These are phyloP conservation scores for Eimeria nieschulzi DNA, from an alignment of 169 alveolate species.

Conservation along the genomic window DNA sequence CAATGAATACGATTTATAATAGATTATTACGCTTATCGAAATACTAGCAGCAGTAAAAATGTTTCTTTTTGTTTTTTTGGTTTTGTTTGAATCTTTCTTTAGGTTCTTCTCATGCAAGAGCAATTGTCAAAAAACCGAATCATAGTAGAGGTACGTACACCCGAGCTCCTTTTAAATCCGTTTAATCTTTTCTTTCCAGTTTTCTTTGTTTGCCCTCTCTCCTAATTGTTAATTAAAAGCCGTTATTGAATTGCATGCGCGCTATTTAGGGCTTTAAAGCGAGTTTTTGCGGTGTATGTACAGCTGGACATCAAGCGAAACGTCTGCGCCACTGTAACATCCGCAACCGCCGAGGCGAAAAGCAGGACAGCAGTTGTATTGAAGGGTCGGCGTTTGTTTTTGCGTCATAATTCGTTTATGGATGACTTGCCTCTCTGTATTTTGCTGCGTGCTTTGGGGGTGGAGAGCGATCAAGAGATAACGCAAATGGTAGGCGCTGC, in stretches of 20 bases:
- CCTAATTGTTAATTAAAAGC: background rate
- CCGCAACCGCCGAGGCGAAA: slow-evolving; percentile 98
- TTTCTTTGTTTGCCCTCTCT: background rate
- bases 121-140: slow-evolving; percentile 97
- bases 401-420: slow-evolving; percentile 94
- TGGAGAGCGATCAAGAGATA: slow-evolving; percentile 98
- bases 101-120: slow-evolving; percentile 99
- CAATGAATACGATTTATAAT: background rate
- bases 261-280: background rate
- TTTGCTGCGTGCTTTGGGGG: slow-evolving; percentile 98
- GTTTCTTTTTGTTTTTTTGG: background rate
- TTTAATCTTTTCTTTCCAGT: background rate
- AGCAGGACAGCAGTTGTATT: slow-evolving; percentile 95
- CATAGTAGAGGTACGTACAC: slow-evolving; percentile 93
- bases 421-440: slow-evolving; percentile 97
- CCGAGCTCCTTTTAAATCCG: background rate
- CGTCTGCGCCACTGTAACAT: slow-evolving; percentile 96
- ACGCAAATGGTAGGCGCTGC: slow-evolving; percentile 94
- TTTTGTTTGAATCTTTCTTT: slow-evolving; percentile 3
- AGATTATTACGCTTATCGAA: background rate
- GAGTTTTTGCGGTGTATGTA: background rate
- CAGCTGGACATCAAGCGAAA: slow-evolving; percentile 91
- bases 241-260: background rate
- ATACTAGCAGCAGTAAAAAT: background rate
- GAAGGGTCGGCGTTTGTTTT: slow-evolving; percentile 93